Percentiles rank a stretch among this genome's conserved stretches.
phyloP scores from a whole-genome alignment of 148 eudicot genomes.

The Beta vulgaris region DNA sequence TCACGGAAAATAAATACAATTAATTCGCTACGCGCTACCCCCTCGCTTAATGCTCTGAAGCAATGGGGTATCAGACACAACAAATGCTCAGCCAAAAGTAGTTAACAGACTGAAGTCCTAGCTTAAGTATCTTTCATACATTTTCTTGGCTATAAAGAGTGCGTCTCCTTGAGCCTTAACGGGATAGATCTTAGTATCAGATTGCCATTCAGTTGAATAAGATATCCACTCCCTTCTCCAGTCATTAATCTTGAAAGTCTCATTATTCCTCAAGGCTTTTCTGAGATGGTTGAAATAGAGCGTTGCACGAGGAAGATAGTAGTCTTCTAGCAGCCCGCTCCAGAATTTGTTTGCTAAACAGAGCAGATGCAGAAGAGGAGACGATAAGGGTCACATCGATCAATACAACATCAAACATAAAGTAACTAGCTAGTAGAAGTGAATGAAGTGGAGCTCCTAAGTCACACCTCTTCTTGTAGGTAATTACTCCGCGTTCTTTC shows the following conservation, averaged over 20 bases:
- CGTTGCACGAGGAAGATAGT: slow-evolving; percentile 93
- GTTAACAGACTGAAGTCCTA: not conserved
- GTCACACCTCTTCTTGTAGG: too few species aligned
- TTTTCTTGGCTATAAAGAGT: slow-evolving; percentile 46
- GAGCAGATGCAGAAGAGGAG: not conserved
- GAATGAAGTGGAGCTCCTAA: not conserved
- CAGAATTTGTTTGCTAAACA: slow-evolving; percentile 84
- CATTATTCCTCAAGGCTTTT: slow-evolving; percentile 46
- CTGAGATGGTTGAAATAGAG: slow-evolving; percentile 59
- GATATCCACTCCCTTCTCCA: slow-evolving; percentile 93
- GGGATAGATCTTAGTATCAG: slow-evolving; percentile 54
- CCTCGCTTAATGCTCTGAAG: too few species aligned
- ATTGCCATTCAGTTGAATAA: slow-evolving; percentile 86
- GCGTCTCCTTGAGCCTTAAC: slow-evolving; percentile 70
- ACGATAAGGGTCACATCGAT: not conserved
- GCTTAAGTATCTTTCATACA: slow-evolving; percentile 58
- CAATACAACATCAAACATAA: not conserved
- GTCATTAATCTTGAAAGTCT: slow-evolving; percentile 54
- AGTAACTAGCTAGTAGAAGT: not conserved
- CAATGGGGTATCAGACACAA: too few species aligned
- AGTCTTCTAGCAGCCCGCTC: slow-evolving; percentile 82
- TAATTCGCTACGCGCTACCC: too few species aligned
- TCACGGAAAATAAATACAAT: too few species aligned
- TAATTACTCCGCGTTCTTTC: too few species aligned
- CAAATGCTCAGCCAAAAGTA: not conserved